A percentile compares a stretch with the other conserved stretches of the same genome.
phyloP scores from a whole-genome alignment of 2,329 filamentous ascomycete genomes.

The Aulographum hederae region DNA sequence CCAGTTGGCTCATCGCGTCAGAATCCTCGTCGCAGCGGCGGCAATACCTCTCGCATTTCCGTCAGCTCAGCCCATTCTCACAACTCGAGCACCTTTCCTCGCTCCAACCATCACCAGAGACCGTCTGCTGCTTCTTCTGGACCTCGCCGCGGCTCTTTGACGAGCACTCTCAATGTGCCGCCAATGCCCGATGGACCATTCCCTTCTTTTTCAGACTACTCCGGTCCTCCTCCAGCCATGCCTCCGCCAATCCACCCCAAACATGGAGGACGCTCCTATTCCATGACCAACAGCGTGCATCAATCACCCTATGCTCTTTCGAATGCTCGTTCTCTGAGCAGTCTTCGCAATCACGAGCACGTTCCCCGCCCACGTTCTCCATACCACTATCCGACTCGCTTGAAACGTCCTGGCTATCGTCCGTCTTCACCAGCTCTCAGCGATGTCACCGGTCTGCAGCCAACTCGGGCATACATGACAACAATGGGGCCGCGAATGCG shows the following conservation, averaged over 20 bases:
- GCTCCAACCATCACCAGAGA: constrained; percentile 16
- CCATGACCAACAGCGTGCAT: constrained; percentile 17
- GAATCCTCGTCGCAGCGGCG: constrained; percentile 8
- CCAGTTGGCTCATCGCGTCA: background rate
- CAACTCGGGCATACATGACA: constrained; percentile 1
- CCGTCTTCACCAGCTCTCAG: constrained; percentile 25
- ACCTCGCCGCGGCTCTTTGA: constrained; percentile 20
- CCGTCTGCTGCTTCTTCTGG: constrained; percentile 21
- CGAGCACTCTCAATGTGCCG: constrained; percentile 21
- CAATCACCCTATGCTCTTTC: constrained; percentile 18
- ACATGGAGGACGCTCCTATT: constrained; percentile 23
- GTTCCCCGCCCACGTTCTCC: constrained; percentile 18
- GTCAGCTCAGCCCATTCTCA: constrained; percentile 21
- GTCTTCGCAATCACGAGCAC: constrained; percentile 22
- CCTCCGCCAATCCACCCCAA: constrained; percentile 8
- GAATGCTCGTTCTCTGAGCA: constrained; percentile 25
- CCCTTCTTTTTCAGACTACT: constrained; percentile 8
- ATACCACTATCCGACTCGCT: constrained; percentile 22
- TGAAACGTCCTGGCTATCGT: constrained; percentile 22
- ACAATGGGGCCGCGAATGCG: constrained; percentile 2
- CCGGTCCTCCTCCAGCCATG: constrained; percentile 4
- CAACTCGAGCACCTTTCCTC: constrained; percentile 19
- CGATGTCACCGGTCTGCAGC: constrained; percentile 14
- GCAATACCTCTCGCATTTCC: constrained; percentile 20
- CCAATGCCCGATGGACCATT: too few relatives aligned